These are phyloP conservation scores for Gardenia jasminoides DNA, from an alignment of 257 asterid species.

Conservation along the genomic window DNA sequence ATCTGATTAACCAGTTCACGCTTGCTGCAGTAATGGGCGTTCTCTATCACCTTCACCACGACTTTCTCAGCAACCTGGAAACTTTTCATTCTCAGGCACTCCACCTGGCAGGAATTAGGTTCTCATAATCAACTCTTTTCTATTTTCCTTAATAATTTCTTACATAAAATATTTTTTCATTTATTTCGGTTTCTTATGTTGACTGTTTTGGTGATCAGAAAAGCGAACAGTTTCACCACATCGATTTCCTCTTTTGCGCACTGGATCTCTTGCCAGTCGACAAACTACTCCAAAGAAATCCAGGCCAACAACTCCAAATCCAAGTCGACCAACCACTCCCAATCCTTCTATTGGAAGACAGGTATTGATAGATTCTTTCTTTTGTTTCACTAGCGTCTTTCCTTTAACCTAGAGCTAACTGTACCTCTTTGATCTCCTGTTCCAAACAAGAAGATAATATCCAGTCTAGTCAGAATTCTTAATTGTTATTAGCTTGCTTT, in stretches of 20 bases:
- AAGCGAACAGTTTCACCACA: conserved; percentile 75
- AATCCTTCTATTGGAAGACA: conserved; percentile 61
- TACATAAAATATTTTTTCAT: neutral
- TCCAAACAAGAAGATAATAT: neutral
- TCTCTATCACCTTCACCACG: conserved; percentile 56
- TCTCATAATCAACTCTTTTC: neutral
- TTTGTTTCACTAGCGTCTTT: neutral
- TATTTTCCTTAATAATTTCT: neutral
- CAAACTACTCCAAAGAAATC: conserved; percentile 71
- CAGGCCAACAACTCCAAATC: conserved; percentile 62
- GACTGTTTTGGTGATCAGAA: conserved; percentile 40
- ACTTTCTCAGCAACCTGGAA: conserved; percentile 47
- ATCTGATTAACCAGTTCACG: neutral
- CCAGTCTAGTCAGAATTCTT: neutral
- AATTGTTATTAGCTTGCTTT: neutral
- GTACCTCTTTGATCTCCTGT: neutral
- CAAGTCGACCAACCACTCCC: conserved; percentile 72
- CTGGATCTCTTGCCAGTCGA: conserved; percentile 71
- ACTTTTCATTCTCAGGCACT: conserved; percentile 52
- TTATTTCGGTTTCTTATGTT: neutral
- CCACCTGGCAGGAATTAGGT: conserved; percentile 59
- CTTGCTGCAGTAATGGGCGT: conserved; percentile 43
- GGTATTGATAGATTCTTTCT: conserved; percentile 12
- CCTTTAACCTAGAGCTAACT: neutral
- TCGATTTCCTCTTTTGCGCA: conserved; percentile 77